Percentiles rank a stretch among this genome's conserved stretches.
Conservation (phyloP, 2,329 filamentous ascomycete genomes). For the Colletotrichum sp. region DNA sequence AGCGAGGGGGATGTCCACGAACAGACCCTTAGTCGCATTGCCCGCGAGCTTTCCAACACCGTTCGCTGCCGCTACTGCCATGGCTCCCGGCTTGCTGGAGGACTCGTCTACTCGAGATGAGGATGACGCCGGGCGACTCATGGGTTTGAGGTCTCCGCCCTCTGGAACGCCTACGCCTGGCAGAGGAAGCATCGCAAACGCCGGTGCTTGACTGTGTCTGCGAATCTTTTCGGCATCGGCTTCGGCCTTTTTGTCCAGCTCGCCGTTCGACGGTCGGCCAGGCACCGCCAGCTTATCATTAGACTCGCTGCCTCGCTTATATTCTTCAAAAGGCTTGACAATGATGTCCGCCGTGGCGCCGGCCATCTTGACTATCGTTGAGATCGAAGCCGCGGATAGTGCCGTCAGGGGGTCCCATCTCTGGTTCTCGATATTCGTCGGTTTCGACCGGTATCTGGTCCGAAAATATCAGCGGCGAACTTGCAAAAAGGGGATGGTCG, state of each 20-base stretch:
- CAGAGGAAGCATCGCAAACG: conserved; percentile 9
- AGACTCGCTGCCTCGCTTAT: conserved; percentile 4
- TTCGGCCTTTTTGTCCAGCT: background rate
- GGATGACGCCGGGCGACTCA: background rate
- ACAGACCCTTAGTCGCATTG: conserved; percentile 65
- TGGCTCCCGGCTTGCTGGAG: background rate
- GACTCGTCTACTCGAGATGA: background rate
- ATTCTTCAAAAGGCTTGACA: conserved; percentile 6
- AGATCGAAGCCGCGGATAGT: conserved; percentile 18
- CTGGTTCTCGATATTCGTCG: conserved; percentile 15
- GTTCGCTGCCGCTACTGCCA: conserved; percentile 39
- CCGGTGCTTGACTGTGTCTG: conserved; percentile 2
- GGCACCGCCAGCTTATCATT: background rate
- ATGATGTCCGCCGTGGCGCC: conserved; percentile 14
- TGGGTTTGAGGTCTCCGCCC: background rate
- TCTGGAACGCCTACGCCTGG: conserved; percentile 5
- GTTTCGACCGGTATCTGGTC: conserved; percentile 3
- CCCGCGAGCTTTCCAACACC: conserved; percentile 60
- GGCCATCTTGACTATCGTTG: conserved; percentile 13
- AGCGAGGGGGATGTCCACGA: conserved; percentile 33
- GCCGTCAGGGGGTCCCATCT: conserved; percentile 22
- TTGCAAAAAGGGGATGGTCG: background rate
- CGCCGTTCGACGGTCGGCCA: background rate
- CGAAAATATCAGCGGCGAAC: background rate
- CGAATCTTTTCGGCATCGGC: background rate